Percentiles rank a stretch among this genome's conserved stretches.
These are phyloP conservation scores for Fragilariopsis cylindrus DNA, from an alignment of 108 stramenopile genomes.

Conservation along the genomic window DNA sequence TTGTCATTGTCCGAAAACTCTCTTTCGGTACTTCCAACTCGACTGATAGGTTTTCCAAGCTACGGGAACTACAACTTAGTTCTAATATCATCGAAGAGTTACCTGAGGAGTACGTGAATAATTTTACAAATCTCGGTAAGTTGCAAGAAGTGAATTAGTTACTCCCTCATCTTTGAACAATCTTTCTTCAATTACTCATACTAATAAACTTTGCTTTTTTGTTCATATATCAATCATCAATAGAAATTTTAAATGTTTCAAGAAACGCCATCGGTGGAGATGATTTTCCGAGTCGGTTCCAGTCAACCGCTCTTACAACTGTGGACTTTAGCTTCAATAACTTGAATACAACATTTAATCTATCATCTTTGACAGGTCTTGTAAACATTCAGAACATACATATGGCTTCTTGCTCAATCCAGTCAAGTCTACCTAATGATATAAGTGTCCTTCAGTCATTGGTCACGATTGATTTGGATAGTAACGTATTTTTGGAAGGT, in stretches of 20 bases:
- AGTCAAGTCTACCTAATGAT: neutral
- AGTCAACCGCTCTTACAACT: constrained; percentile 16
- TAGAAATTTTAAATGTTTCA: constrained; percentile 15
- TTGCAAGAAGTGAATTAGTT: neutral
- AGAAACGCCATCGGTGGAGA: constrained; percentile 19
- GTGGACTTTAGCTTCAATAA: constrained; percentile 23
- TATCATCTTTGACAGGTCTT: constrained; percentile 12
- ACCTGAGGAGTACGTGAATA: constrained; percentile 14
- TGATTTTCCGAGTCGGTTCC: constrained; percentile 8
- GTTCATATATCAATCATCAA: neutral
- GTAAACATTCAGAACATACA: constrained; percentile 16
- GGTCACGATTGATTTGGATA: constrained; percentile 9
- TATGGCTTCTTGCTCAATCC: constrained; percentile 13
- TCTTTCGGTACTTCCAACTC: constrained; percentile 24
- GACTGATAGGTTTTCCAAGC: constrained; percentile 19
- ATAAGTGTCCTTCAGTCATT: constrained; percentile 6
- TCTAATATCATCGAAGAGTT: constrained; percentile 7
- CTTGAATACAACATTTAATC: constrained; percentile 5
- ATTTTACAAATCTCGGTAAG: constrained; percentile 14
- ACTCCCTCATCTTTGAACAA: neutral
- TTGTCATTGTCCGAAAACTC: constrained; percentile 27
- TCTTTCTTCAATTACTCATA: too few relatives aligned
- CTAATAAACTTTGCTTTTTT: neutral
- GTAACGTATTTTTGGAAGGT: constrained; percentile 16
- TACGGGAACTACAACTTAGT: constrained; percentile 24